Evolutionary conservation across 768 basidiomycete genomes (phyloP), one percentile per base, ranked within the genome.

Genomic region (Lactarius sanguifluus): DNA sequence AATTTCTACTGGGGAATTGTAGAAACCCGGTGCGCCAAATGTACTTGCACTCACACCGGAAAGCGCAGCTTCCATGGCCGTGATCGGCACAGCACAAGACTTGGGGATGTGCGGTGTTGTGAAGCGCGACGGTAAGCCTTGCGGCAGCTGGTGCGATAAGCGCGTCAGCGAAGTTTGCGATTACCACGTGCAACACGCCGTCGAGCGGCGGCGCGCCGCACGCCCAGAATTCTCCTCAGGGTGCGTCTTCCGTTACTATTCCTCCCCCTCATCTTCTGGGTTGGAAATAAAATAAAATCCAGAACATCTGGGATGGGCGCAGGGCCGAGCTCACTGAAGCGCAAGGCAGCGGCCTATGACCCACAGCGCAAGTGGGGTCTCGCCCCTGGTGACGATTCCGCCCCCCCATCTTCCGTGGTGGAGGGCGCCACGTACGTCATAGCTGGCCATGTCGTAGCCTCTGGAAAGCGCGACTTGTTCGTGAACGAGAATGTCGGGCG

Each of bases 101-200:
- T 83, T 98, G 1, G 93, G 95, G 0, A 87, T 87, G 80, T 99
- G 97, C 73, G 79, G 78, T 2, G 94, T 90, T 12, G 73, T 80
- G 55, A 91, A 89, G 73, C 83, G 84, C 61, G 94, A 96, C 65
- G 94, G 94, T 1, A 88, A 89, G 59, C 72, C 81, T 2, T 98
- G 97, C 71, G 87, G 87, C 10, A 83, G 86, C 62, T 98, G 96
- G 96, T 92, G 88, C 59, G 96, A 99, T 77, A 93, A 89, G 70
- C 88, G 94, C 34, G 83, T 91, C 72, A 83, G 86, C 74, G 89
- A 91, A 23, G 88, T 91, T 3, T 99, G 97, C 76, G 96, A 98
- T 52, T 99, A 85, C 76, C 97, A 99, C 77, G 76, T 98, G 47
- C 88, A 93, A 67, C 82, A 83, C 28, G 92, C 95, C 0, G 86